Base-by-base conservation (phyloP, 768 basidiomycete species). In the Polyporus arcularius region DNA sequence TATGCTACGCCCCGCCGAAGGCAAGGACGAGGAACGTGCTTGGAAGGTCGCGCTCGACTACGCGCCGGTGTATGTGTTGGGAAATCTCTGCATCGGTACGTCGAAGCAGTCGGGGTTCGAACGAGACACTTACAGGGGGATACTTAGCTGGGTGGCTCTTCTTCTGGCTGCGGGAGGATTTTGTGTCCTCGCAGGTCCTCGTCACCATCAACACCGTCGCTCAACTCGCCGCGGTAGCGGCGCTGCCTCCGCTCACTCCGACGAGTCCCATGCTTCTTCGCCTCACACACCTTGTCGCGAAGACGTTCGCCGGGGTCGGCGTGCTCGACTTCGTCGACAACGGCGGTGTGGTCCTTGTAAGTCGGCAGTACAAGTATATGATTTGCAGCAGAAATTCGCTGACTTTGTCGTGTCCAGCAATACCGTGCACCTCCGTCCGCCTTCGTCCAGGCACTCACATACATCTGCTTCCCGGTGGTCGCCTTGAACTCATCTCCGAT, bases 281-380 rank as follows among this genome's bases (percentile, higher is more conserved):
- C 11, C 47, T 75, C 28, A 78, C 78, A 14, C 78, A 79, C 60
- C 60, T 78, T n/a, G 75, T 79, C 50, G 75, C 76, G 46, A 81
- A 80, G 61, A 75, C 77, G 4, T 73, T 73, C 47, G 68, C 75
- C 1, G 80, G 78, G 0, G 69, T 80, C 31, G 74, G 73, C 10
- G 64, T 79, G 8, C 60, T 73, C 11, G 72, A 73, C 50, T 61
- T 72, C 53, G 46, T 73, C 15, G 72, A 72, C 57, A 72, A 72
- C 38, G 71, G 70, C 28, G 72, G 68, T 4, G 70, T 73, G 2
- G 64, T 65, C 4, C 10, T 65, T 28, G 70, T 70, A n/a, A 41
- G 70, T 63, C 14, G 4, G 28, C 12, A 26, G 31, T 51, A 5
- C 14, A 8, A 4, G 14, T 35, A 10, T 30, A n/a, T 21, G 11